These are phyloP conservation scores for Podaxis sp. DNA, from an alignment of 768 basidiomycete genomes.

Conservation along the genomic window DNA sequence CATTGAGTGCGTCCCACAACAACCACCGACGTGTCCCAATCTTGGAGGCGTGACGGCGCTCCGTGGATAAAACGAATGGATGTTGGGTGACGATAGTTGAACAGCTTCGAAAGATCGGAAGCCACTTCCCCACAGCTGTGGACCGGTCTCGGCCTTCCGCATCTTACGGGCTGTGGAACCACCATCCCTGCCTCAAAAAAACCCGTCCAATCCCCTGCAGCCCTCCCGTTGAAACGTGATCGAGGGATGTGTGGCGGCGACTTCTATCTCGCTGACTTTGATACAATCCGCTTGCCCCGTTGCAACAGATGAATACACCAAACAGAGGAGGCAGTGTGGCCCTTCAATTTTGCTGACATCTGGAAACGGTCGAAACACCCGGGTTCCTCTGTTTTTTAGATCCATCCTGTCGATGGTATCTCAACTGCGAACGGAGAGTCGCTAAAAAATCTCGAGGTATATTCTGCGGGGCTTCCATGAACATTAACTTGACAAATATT, in stretches of 20 bases:
- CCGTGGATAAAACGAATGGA: background rate
- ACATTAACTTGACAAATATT: background rate
- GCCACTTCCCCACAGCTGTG: background rate
- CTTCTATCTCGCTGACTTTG: background rate
- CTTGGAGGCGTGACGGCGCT: background rate
- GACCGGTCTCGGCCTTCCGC: slow-evolving; percentile 1
- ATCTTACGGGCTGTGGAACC: slow-evolving; percentile 1
- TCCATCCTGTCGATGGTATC: background rate
- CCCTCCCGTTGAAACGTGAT: background rate
- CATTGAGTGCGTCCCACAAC: background rate
- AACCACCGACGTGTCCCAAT: background rate
- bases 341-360: background rate
- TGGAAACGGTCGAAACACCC: background rate
- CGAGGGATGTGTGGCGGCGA: background rate
- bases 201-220: background rate
- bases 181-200: background rate
- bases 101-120: slow-evolving; percentile 5
- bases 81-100: background rate
- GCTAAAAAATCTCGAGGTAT: background rate
- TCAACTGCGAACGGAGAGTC: background rate
- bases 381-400: background rate
- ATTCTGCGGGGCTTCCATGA: background rate
- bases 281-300: background rate
- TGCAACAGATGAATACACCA: background rate
- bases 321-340: background rate